These are phyloP conservation scores for Millerozyma miso DNA, from an alignment of 805 yeast genomes.

Conservation along the genomic window DNA sequence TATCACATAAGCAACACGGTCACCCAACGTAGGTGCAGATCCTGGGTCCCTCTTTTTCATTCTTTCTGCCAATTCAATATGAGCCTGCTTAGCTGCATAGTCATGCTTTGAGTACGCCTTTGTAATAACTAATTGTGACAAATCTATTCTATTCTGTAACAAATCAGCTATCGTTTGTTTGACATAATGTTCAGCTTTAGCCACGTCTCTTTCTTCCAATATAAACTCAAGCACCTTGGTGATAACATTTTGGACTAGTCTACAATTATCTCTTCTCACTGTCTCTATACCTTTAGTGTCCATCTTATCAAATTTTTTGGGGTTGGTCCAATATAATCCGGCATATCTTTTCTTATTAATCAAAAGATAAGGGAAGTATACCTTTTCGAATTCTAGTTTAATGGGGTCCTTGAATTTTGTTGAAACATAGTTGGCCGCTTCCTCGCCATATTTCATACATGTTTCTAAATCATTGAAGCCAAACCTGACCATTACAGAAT, in stretches of 20 bases:
- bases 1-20: conserved; percentile 96
- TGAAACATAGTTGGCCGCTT: conserved; percentile 89
- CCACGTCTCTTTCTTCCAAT: conserved; percentile 81
- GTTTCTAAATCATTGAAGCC: conserved; percentile 76
- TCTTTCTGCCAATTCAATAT: conserved; percentile 91
- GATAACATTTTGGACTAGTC: conserved; percentile 90
- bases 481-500: conserved; percentile 98
- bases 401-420: conserved; percentile 78
- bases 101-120: conserved; percentile 87
- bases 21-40: conserved; percentile 94
- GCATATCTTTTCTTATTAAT: conserved; percentile 97
- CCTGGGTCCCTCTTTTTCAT: conserved; percentile 97
- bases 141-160: conserved; percentile 84
- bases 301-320: conserved; percentile 92
- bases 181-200: conserved; percentile 79
- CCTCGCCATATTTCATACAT: conserved; percentile 89
- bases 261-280: conserved; percentile 95
- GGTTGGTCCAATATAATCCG: conserved; percentile 91
- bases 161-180: conserved; percentile 85
- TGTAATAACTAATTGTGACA: conserved; percentile 90
- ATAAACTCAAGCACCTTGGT: conserved; percentile 84
- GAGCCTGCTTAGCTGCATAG: conserved; percentile 95
- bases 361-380: conserved; percentile 87
- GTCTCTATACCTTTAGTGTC: conserved; percentile 99
- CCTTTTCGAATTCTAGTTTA: conserved; percentile 93